Base-by-base conservation (phyloP, 495 filamentous ascomycete genomes). In the Penicillium subrubescens region DNA sequence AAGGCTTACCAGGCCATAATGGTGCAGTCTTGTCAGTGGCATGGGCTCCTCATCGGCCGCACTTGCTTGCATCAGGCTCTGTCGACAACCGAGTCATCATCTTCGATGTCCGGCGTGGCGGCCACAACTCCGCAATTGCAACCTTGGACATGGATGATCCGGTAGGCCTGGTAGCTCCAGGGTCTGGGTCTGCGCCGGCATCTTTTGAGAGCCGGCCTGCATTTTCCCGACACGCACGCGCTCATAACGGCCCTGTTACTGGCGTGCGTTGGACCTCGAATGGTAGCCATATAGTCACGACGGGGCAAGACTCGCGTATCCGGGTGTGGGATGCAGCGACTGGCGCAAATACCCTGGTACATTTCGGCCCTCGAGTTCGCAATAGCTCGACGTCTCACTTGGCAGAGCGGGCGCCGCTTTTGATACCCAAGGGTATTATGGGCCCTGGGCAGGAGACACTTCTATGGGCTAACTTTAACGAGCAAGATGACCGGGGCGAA, bases 71-170 rank as follows among this genome's bases (percentile, higher is more conserved):
- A 19, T 90, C 88, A 57, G 91, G 89, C 2, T 88, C 89, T 1
- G 83, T 84, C 1, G 93, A 97, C 71, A 92, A 93, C 54, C 87
- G 84, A 15, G 88, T 92, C 0, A 87, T 92, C 35, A 77, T 97
- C 10, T 97, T 95, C 86, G 94, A 97, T 75, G 84, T 97, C 34
- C 86, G 94, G 29, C 84, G 88, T 35, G 85, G 86, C n/a, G 86
- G 86, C 12, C 73, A 77, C 57, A 81, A 80, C 57, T 77, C 79
- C 23, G 83, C 88, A 39, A 85, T 97, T 29, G 91, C 86, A 0
- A 83, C 88, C 21, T 78, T 97, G 39, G 91, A 97, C 72, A 87
- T 90, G 76, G 92, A 96, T 65, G 90, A 95, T 61, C 86, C 86
- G n/a, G 80, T 89, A 8, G 92, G 91, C 50, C 63, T 83, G 37